Percentiles rank a stretch among this genome's conserved stretches.
Conservation (phyloP, 176 grass and related monocot species). For the Alopecurus myosuroides region DNA sequence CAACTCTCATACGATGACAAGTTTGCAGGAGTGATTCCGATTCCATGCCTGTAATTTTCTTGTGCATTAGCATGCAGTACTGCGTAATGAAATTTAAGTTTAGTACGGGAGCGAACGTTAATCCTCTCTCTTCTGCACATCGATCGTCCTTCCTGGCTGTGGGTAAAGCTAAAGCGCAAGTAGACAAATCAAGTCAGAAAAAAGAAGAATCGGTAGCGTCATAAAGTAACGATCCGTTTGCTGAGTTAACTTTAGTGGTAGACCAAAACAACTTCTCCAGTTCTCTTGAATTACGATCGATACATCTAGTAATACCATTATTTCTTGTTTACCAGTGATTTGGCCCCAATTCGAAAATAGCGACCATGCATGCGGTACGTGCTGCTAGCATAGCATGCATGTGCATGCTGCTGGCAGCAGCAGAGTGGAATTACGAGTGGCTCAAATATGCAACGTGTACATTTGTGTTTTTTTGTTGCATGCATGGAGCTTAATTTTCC, state of each 20-base stretch:
- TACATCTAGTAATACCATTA: background rate
- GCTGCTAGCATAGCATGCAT: too few relatives aligned
- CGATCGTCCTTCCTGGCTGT: background rate
- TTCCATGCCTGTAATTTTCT: background rate
- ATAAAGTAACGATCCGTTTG: background rate
- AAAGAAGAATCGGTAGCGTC: background rate
- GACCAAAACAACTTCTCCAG: background rate
- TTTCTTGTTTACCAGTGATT: background rate
- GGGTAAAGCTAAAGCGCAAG: constrained; percentile 1
- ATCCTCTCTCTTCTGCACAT: background rate
- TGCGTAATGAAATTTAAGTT: background rate
- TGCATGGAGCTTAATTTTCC: background rate
- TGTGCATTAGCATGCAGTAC: too few relatives aligned
- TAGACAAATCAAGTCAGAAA: too few relatives aligned
- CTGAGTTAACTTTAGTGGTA: background rate
- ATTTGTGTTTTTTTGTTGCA: too few relatives aligned
- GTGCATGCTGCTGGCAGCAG: too few relatives aligned
- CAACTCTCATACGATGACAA: background rate
- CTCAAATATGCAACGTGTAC: too few relatives aligned
- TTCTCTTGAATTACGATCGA: background rate
- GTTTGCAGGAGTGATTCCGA: background rate
- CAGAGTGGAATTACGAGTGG: too few relatives aligned
- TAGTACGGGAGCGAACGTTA: background rate
- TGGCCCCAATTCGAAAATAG: background rate
- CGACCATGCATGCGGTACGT: background rate